These are phyloP conservation scores for Astragalus glycyphyllos DNA, from an alignment of 306 rosid genomes.

Conservation along the genomic window DNA sequence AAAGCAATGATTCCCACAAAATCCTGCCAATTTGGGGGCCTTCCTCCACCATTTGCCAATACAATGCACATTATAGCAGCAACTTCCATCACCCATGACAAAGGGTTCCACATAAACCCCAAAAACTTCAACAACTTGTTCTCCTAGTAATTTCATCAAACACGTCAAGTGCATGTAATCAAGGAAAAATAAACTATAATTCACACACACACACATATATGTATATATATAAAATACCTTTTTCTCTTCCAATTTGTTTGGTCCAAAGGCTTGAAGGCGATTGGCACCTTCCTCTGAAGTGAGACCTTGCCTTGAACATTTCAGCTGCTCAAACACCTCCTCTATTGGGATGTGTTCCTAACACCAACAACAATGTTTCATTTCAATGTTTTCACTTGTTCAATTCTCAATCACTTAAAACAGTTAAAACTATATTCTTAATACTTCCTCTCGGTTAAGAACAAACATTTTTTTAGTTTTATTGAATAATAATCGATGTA, in stretches of 20 bases:
- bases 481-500: no score
- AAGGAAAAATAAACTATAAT: neutral
- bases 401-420: no score
- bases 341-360: constrained; percentile 86
- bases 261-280: constrained; percentile 87
- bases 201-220: no score
- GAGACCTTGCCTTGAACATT: constrained; percentile 86
- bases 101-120: constrained; percentile 99
- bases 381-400: no score
- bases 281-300: constrained; percentile 79
- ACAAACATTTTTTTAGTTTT: no score
- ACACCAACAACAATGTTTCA: neutral
- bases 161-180: constrained; percentile 16
- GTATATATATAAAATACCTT: constrained; percentile 42
- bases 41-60: constrained; percentile 86
- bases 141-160: constrained; percentile 55
- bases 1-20: constrained; percentile 76
- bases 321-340: constrained; percentile 86
- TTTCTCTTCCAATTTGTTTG: constrained; percentile 92
- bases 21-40: constrained; percentile 96
- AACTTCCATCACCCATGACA: constrained; percentile 99
- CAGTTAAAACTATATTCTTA: no score
- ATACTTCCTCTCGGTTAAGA: no score
- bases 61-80: constrained; percentile 96
- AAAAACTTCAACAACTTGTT: constrained; percentile 84